Percentiles rank a stretch among this genome's conserved stretches.
Conservation (phyloP, 305 asterid genomes). For the Andrographis paniculata region DNA sequence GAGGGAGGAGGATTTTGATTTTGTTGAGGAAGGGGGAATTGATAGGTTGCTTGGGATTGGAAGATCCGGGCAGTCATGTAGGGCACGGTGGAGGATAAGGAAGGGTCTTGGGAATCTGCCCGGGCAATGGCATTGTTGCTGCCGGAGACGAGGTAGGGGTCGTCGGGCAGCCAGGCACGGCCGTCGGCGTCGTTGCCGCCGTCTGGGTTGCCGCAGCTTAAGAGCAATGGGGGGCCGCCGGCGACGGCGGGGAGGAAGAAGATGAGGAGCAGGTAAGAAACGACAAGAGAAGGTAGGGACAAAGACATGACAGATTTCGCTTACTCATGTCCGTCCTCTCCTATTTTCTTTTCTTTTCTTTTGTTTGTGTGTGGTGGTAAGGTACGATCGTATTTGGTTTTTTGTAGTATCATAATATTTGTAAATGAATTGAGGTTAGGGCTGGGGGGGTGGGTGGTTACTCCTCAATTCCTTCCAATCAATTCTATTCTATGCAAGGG, state of each 20-base stretch:
- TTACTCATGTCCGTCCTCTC: too few relatives aligned
- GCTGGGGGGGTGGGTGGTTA: too few relatives aligned
- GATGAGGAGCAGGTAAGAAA: slow-evolving; percentile 13
- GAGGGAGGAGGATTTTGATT: slow-evolving; percentile 35
- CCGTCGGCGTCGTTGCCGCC: slow-evolving; percentile 47
- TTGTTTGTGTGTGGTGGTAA: too few relatives aligned
- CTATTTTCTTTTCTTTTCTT: too few relatives aligned
- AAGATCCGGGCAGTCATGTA: slow-evolving; percentile 77
- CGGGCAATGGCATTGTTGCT: slow-evolving; percentile 27
- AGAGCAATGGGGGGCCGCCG: slow-evolving; percentile 18
- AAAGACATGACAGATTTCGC: too few relatives aligned
- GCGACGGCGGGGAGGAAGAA: slow-evolving; percentile 16
- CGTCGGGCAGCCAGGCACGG: slow-evolving; percentile 58
- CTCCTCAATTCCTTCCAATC: too few relatives aligned
- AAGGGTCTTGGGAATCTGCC: slow-evolving; percentile 55
- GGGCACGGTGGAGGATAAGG: slow-evolving; percentile 50
- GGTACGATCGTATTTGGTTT: too few relatives aligned
- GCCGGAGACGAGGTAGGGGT: slow-evolving; percentile 30
- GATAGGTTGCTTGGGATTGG: slow-evolving; percentile 44
- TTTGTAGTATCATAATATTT: too few relatives aligned
- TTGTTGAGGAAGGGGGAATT: slow-evolving; percentile 42
- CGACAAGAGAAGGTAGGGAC: not conserved
- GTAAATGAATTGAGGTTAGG: too few relatives aligned
- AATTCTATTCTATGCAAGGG: too few relatives aligned
- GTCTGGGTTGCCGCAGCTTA: slow-evolving; percentile 49